A percentile compares a stretch with the other conserved stretches of the same genome.
Conservation (phyloP, 805 yeast genomes). For the Metschnikowia continentalis region DNA sequence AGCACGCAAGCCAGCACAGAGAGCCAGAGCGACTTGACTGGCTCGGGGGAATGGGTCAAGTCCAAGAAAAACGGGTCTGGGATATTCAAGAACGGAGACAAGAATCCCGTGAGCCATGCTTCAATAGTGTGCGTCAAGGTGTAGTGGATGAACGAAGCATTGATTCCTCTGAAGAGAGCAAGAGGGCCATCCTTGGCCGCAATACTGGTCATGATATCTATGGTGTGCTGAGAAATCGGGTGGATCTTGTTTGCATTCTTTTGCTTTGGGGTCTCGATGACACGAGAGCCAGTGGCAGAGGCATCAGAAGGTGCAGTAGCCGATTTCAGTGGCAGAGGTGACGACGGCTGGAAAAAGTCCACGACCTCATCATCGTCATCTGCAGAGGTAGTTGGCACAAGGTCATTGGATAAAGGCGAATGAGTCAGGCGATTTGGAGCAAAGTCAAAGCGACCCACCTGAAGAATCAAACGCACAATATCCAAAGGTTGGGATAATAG, state of each 20-base stretch:
- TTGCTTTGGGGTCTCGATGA: not conserved
- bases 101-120: conserved; percentile 87
- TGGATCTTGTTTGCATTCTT: conserved; percentile 33
- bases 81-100: conserved; percentile 73
- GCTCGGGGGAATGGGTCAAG: conserved; percentile 73
- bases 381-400: not conserved
- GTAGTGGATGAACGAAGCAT: conserved; percentile 74
- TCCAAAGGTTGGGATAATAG: conserved; percentile 86
- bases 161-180: conserved; percentile 69
- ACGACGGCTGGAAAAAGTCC: conserved; percentile 31
- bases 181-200: conserved; percentile 67
- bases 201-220: conserved; percentile 60
- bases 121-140: conserved; percentile 74
- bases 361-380: conserved; percentile 26
- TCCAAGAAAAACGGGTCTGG: conserved; percentile 90
- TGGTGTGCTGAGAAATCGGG: conserved; percentile 59
- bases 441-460: conserved; percentile 63
- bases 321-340: conserved; percentile 4
- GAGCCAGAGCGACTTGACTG: conserved; percentile 60
- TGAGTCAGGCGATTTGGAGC: not conserved
- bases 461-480: conserved; percentile 70
- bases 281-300: not conserved
- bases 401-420: not conserved
- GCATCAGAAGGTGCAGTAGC: not conserved
- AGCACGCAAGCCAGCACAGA: conserved; percentile 68